A percentile compares a stretch with the other conserved stretches of the same genome.
These are phyloP conservation scores for Penicillium sp. DNA, from an alignment of 2,329 filamentous ascomycete genomes.

Conservation along the genomic window DNA sequence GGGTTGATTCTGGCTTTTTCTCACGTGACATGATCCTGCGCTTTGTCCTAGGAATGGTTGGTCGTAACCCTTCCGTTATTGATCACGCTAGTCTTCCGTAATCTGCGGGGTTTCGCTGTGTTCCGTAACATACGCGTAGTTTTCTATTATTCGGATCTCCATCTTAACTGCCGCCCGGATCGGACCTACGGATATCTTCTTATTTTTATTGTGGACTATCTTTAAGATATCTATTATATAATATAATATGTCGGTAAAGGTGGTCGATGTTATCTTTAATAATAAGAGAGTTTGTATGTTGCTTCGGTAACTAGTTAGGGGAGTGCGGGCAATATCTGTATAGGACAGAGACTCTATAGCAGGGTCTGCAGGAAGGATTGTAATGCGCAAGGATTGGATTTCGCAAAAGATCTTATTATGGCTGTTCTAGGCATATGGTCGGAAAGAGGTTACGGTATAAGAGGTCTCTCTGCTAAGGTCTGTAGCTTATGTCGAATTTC, in stretches of 20 bases:
- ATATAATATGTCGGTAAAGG: slow-evolving; percentile 22
- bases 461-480: neutral
- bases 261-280: slow-evolving; percentile 20
- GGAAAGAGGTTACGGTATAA: slow-evolving; percentile 9
- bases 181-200: slow-evolving; percentile 13
- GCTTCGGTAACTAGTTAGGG: slow-evolving; percentile 20
- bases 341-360: slow-evolving; percentile 17
- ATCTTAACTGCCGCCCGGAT: slow-evolving; percentile 15
- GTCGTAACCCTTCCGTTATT: no score
- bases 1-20: no score
- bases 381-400: slow-evolving; percentile 23
- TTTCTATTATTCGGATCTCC: slow-evolving; percentile 18
- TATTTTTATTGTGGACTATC: slow-evolving; percentile 15
- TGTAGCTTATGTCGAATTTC: neutral
- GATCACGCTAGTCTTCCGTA: no score
- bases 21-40: no score
- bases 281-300: slow-evolving; percentile 25
- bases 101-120: no score
- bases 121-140: no score
- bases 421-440: slow-evolving; percentile 18
- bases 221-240: slow-evolving; percentile 19
- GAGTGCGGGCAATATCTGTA: slow-evolving; percentile 22
- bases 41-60: no score
- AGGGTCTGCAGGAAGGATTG: slow-evolving; percentile 13
- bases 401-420: slow-evolving; percentile 25